phyloP scores from a whole-genome alignment of 1,139 yeast species.

The Pichia sp. region DNA sequence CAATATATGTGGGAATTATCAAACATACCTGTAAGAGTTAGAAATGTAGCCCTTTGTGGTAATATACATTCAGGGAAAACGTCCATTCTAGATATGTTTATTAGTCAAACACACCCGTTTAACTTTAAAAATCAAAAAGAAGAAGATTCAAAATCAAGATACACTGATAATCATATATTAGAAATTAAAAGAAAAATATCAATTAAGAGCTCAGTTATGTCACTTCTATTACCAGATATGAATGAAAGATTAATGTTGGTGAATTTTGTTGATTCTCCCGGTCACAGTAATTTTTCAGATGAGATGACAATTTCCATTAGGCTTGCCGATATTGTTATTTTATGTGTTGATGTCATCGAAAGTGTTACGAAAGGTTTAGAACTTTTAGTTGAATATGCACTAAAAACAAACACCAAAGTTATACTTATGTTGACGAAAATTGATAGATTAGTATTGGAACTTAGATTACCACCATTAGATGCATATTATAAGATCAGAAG shows the following conservation, averaged over 20 bases:
- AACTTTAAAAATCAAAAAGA: constrained; percentile 27
- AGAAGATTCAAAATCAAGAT: constrained; percentile 41
- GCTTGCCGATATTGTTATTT: constrained; percentile 57
- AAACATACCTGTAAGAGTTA: constrained; percentile 53
- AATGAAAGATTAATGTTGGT: constrained; percentile 51
- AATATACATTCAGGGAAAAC: constrained; percentile 86
- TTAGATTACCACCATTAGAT: constrained; percentile 68
- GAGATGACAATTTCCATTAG: constrained; percentile 57
- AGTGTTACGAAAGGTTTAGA: constrained; percentile 59
- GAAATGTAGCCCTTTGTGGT: constrained; percentile 83
- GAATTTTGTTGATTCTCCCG: constrained; percentile 82
- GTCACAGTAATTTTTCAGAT: constrained; percentile 78
- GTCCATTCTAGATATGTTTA: constrained; percentile 62
- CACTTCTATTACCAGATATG: constrained; percentile 54
- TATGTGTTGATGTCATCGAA: constrained; percentile 81
- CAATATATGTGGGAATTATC: constrained; percentile 41
- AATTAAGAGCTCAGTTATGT: constrained; percentile 55
- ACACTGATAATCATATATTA: constrained; percentile 62
- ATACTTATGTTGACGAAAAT: constrained; percentile 70
- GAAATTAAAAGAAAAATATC: constrained; percentile 71
- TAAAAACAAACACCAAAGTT: constrained; percentile 45
- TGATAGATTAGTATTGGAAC: constrained; percentile 74
- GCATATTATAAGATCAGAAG: constrained; percentile 62
- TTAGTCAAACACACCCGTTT: constrained; percentile 53
- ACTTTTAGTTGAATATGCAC: constrained; percentile 42